Conservation (phyloP, 768 basidiomycete genomes). For the Calocera viscosa region DNA sequence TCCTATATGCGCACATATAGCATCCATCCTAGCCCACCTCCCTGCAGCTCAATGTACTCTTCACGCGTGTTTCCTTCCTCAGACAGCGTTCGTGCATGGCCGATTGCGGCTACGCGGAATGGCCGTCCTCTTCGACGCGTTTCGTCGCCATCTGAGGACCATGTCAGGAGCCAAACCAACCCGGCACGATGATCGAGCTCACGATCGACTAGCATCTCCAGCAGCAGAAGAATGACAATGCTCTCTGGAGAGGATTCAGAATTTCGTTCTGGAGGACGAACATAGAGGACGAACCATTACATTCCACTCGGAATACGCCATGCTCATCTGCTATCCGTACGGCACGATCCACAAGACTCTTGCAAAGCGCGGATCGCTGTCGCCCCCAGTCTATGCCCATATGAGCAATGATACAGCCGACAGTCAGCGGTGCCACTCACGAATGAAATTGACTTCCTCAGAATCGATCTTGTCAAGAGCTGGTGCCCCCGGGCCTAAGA, state of each 20-base stretch:
- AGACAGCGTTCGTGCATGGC: not conserved
- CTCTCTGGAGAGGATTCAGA: not conserved
- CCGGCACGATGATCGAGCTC: not conserved
- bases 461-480: not conserved
- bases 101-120: not conserved
- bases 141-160: not conserved
- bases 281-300: not conserved
- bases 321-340: not conserved
- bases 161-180: not conserved
- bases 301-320: not conserved
- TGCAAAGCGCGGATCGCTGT: not conserved
- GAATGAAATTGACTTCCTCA: not conserved
- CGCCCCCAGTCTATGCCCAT: not conserved
- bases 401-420: not conserved
- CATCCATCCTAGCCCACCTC: not conserved
- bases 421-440: not conserved
- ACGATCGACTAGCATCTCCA: conserved; percentile 2
- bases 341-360: not conserved
- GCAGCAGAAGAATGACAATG: conserved; percentile 2
- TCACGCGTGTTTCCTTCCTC: not conserved
- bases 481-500: not conserved
- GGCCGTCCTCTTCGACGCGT: not conserved
- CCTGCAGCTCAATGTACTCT: conserved; percentile 5
- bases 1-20: not conserved
- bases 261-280: not conserved